Conservation (phyloP, 2,329 filamentous ascomycete species). For the Sphaerulina vaccinii region DNA sequence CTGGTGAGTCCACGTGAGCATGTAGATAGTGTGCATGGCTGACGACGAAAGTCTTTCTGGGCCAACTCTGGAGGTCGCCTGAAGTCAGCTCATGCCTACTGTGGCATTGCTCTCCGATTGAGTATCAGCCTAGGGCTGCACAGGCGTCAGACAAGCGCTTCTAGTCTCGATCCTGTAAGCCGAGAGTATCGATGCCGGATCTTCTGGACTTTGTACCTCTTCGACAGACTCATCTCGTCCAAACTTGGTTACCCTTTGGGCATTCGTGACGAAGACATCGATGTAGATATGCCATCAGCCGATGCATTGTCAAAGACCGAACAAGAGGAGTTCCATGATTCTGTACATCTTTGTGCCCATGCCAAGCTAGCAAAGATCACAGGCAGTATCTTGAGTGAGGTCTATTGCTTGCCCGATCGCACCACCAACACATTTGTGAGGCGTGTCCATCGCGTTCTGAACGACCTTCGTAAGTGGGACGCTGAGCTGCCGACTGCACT, state of each 20-base stretch:
- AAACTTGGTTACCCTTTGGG: constrained; percentile 38
- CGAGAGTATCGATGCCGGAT: constrained; percentile 36
- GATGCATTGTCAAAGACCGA: constrained; percentile 32
- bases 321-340: constrained; percentile 38
- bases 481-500: constrained; percentile 37
- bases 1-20: constrained; percentile 39
- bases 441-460: constrained; percentile 41
- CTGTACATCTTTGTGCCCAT: constrained; percentile 42
- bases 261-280: constrained; percentile 40
- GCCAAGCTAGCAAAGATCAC: constrained; percentile 43
- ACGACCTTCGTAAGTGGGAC: constrained; percentile 42
- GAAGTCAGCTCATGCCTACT: constrained; percentile 46
- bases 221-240: constrained; percentile 37
- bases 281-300: constrained; percentile 47
- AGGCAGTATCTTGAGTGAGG: constrained; percentile 31
- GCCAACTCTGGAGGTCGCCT: constrained; percentile 48
- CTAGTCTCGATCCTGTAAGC: constrained; percentile 38
- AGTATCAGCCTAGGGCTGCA: constrained; percentile 49
- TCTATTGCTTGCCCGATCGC: constrained; percentile 28
- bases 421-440: constrained; percentile 34
- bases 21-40: not conserved
- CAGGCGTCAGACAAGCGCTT: constrained; percentile 35
- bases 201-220: constrained; percentile 39
- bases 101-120: constrained; percentile 48
- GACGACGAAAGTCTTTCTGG: constrained; percentile 44